These are phyloP conservation scores for Limnanthes douglasii DNA, from an alignment of 345 rosid genomes.

Conservation along the genomic window DNA sequence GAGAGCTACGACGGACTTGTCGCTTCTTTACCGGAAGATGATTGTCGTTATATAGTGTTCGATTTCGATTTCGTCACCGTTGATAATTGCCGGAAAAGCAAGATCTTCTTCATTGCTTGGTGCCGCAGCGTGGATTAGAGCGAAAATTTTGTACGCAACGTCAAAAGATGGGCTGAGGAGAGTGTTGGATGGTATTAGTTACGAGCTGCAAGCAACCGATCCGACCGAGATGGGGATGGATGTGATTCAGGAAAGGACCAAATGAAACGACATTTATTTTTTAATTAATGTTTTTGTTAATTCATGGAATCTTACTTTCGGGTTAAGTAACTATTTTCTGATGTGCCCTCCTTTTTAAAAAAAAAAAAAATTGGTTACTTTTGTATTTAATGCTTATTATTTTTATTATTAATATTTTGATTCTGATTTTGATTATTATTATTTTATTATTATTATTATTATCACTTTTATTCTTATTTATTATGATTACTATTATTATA, in stretches of 20 bases:
- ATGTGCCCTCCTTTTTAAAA: too few species aligned
- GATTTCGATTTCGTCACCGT: conserved; percentile 89
- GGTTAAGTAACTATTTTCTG: too few species aligned
- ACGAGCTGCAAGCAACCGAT: conserved; percentile 93
- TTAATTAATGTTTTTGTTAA: too few species aligned
- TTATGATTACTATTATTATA: too few species aligned
- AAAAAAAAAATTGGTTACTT: too few species aligned
- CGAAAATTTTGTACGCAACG: conserved; percentile 79
- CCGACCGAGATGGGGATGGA: conserved; percentile 94
- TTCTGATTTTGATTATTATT: too few species aligned
- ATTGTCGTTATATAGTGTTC: conserved; percentile 85
- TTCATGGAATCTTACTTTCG: too few species aligned
- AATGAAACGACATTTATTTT: too few species aligned
- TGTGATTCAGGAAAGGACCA: conserved; percentile 65
- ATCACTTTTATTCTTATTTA: too few species aligned
- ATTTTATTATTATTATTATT: too few species aligned
- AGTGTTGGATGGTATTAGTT: conserved; percentile 79
- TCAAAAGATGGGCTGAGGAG: conserved; percentile 79
- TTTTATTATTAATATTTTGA: too few species aligned
- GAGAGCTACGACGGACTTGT: conserved; percentile 71
- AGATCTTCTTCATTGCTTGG: conserved; percentile 98
- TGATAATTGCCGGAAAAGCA: conserved; percentile 91
- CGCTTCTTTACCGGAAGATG: conserved; percentile 62
- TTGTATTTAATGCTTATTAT: too few species aligned
- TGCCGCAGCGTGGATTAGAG: conserved; percentile 75